phyloP scores from a whole-genome alignment of 345 rosid species.

The Viola odorata region DNA sequence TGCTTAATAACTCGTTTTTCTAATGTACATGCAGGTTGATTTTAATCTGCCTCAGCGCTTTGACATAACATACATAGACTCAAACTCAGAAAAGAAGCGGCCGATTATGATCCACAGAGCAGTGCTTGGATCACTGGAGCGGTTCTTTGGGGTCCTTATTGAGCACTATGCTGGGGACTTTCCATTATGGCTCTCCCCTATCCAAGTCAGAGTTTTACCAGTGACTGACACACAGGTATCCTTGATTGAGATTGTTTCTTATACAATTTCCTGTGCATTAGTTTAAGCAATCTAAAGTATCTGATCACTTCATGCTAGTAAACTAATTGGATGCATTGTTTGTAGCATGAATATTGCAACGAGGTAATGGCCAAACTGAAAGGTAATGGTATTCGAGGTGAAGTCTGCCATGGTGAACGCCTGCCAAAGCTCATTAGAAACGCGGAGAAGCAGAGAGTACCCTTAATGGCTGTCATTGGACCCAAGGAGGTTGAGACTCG shows the following conservation, averaged over 20 bases:
- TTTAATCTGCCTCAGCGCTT: conserved; percentile 87
- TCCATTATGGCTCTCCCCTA: conserved; percentile 88
- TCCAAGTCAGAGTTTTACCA: conserved; percentile 84
- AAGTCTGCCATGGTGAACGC: conserved; percentile 84
- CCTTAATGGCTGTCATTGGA: conserved; percentile 88
- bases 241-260: neutral
- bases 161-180: conserved; percentile 98
- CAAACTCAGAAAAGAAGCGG: conserved; percentile 67
- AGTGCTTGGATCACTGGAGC: conserved; percentile 84
- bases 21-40: conserved; percentile 55
- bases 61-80: conserved; percentile 79
- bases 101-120: conserved; percentile 99
- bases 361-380: conserved; percentile 51
- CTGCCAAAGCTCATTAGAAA: conserved; percentile 87
- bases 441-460: conserved; percentile 87
- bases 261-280: neutral
- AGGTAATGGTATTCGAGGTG: conserved; percentile 59
- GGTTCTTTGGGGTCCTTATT: conserved; percentile 88
- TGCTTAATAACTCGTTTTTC: neutral
- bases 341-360: conserved; percentile 64
- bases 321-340: neutral
- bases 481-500: conserved; percentile 76
- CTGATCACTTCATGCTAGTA: neutral
- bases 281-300: neutral
- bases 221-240: conserved; percentile 86